Evolutionary conservation across 805 yeast species (phyloP).

Genomic region (Teunomyces kruisii): DNA sequence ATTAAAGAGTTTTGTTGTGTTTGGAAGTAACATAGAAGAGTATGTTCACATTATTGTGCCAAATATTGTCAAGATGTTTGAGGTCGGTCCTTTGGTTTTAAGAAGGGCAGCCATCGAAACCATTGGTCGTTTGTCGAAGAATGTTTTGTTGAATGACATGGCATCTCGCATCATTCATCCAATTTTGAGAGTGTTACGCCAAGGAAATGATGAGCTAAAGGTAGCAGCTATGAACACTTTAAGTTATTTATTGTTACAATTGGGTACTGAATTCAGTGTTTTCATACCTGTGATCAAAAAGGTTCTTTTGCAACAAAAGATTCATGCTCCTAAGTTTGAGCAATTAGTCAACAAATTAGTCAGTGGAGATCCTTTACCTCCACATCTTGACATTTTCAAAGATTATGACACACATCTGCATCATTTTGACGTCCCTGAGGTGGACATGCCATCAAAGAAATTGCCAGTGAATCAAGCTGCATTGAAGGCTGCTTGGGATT

Average conservation of each 20-base stretch:
- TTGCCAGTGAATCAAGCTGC: slow-evolving; percentile 66
- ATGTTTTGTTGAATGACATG: slow-evolving; percentile 77
- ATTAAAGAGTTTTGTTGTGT: slow-evolving; percentile 76
- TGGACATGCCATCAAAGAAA: slow-evolving; percentile 70
- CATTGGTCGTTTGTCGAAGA: slow-evolving; percentile 75
- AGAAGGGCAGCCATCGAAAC: slow-evolving; percentile 77
- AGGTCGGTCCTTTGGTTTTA: slow-evolving; percentile 60
- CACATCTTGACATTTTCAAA: slow-evolving; percentile 66
- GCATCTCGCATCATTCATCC: slow-evolving; percentile 90
- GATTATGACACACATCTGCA: slow-evolving; percentile 45
- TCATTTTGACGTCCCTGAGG: slow-evolving; percentile 52
- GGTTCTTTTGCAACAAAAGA: slow-evolving; percentile 57
- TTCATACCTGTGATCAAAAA: slow-evolving; percentile 82
- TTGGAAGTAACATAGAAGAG: slow-evolving; percentile 87
- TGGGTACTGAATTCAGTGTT: slow-evolving; percentile 81
- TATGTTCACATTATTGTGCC: slow-evolving; percentile 87
- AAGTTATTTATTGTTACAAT: slow-evolving; percentile 72
- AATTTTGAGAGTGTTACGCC: slow-evolving; percentile 62
- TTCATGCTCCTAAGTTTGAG: slow-evolving; percentile 75
- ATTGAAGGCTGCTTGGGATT: slow-evolving; percentile 86
- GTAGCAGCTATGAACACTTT: slow-evolving; percentile 74
- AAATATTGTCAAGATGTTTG: slow-evolving; percentile 76
- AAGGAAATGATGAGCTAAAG: slow-evolving; percentile 58
- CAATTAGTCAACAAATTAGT: slow-evolving; percentile 74
- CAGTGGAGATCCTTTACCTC: slow-evolving; percentile 84